Evolutionary conservation across 1,139 yeast species (phyloP), one percentile per base, ranked within the genome.

Genomic region (Taphrina flavorubra): DNA sequence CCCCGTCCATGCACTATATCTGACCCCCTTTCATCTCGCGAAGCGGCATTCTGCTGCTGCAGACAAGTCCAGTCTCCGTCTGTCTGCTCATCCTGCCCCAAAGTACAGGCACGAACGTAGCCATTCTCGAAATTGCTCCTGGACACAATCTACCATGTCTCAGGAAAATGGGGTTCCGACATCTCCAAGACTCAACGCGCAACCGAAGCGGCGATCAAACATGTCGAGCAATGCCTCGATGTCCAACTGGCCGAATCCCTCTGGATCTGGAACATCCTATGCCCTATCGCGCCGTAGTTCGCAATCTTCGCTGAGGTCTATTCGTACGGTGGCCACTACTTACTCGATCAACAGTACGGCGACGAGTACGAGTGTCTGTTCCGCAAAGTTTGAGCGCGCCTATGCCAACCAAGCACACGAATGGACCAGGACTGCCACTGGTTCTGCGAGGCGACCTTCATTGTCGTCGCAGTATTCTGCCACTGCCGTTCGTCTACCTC

Each of bases 311-410:
- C 13, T 58, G 34, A 51, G 42, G n/a, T 58, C 62, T 13, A 58
- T 58, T 7, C 62, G 51, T 31, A 58, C 62, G 40, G 53, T 58
- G 18, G 62, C 62, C 34, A 58, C 62, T 31, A 25, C 53, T 7
- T 46, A 13, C 51, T 58, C 62, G 7, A 40, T 58, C 62, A 58
- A 58, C 62, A 58, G 62, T 36, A 36, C 62, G 11, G 62, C 62
- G 13, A 58, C 62, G n/a, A 58, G 62, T 40, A 25, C 62, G 39
- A 58, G 62, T 44, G 42, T 58, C 14, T 44, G 62, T 31, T 58
- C 62, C 8, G 62, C 62, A 4, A 58, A 58, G 25, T 58, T 58
- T 34, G 62, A 58, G 25, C 14, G 53, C 25, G 62, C 62, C 20
- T 58, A 44, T 58, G 62, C 51, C 39, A 58, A 46, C 25, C 62